Base-by-base conservation (phyloP, 208 protist species). In the Crithidia brevicula region DNA sequence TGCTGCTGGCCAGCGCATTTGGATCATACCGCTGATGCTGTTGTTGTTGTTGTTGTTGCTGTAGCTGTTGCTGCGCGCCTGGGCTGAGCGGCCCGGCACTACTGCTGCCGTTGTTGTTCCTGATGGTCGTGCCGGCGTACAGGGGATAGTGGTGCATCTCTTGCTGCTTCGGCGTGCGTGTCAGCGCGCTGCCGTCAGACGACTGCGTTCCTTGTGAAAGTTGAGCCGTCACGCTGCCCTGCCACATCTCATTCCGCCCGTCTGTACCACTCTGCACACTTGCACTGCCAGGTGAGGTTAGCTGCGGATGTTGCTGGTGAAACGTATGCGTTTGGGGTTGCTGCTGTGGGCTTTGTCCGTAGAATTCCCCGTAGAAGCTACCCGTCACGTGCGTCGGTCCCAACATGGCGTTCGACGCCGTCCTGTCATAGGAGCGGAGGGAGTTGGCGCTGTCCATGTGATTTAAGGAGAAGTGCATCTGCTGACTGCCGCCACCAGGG, bases 341-440 rank as follows among this genome's bases (percentile, higher is more conserved):
- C 43, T 47, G 65, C 43, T 53, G 53, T 15, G 40, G 42, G 27
- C 42, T 54, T 7, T 50, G 54, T 6, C 25, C 18, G 54, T 47
- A 62, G 28, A 61, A 56, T 5, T 62, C 65, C 11, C 54, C 43
- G 33, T 71, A 71, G 65, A 63, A 71, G 65, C 45, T 61, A 8
- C 53, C 38, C 43, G 65, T 62, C 43, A 54, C 65, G 33, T 46
- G 65, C 1, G 54, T 40, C 20, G 43, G 65, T 11, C 33, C 54
- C 11, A 60, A 13, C 52, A 61, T 45, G 23, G 62, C 42, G n/a
- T 46, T 50, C 25, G 64, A 61, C n/a, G 40, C 30, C 2, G 52
- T 27, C 23, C 27, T 20, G 30, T 62, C 65, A 10, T 27, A 53
- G 65, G 65, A 56, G 23, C 38, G 54, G 8, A 63, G 30, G n/a